Conservation (phyloP, 2,329 filamentous ascomycete species). For the Beauveria australis region DNA sequence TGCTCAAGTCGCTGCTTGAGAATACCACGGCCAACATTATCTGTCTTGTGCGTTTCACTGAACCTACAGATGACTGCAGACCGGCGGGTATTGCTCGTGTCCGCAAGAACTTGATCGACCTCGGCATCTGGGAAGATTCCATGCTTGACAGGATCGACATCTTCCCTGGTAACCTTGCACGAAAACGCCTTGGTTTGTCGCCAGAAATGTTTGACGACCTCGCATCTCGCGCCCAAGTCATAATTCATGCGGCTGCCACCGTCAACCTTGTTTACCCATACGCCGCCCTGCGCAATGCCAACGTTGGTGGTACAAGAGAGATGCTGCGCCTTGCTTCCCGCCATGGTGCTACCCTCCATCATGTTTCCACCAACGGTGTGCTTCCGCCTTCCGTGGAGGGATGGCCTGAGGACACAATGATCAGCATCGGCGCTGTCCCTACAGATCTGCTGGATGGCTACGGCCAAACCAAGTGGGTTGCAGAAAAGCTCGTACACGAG, state of each 20-base stretch:
- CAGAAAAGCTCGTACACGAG: constrained; percentile 65
- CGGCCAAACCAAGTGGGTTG: constrained; percentile 75
- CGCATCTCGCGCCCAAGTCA: constrained; percentile 58
- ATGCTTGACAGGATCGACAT: constrained; percentile 74
- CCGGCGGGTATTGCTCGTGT: constrained; percentile 64
- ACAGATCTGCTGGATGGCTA: constrained; percentile 64
- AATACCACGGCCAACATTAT: constrained; percentile 60
- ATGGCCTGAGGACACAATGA: constrained; percentile 62
- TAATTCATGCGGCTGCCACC: constrained; percentile 69
- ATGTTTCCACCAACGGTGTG: constrained; percentile 74
- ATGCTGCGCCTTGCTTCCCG: constrained; percentile 62
- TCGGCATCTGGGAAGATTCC: constrained; percentile 68
- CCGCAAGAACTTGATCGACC: constrained; percentile 67
- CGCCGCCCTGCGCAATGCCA: constrained; percentile 63
- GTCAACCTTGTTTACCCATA: constrained; percentile 80
- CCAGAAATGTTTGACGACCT: constrained; percentile 58
- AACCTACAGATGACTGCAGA: constrained; percentile 55
- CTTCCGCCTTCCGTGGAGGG: constrained; percentile 61
- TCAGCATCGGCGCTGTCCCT: constrained; percentile 60
- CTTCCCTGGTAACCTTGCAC: constrained; percentile 63
- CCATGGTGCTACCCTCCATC: constrained; percentile 64
- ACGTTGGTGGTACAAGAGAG: constrained; percentile 72
- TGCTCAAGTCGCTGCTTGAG: constrained; percentile 61
- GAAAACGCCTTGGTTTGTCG: constrained; percentile 59
- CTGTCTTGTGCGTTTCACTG: constrained; percentile 65